Base-by-base conservation (phyloP, 1,139 yeast genomes). In the Nadsonia starkeyi-henricii region DNA sequence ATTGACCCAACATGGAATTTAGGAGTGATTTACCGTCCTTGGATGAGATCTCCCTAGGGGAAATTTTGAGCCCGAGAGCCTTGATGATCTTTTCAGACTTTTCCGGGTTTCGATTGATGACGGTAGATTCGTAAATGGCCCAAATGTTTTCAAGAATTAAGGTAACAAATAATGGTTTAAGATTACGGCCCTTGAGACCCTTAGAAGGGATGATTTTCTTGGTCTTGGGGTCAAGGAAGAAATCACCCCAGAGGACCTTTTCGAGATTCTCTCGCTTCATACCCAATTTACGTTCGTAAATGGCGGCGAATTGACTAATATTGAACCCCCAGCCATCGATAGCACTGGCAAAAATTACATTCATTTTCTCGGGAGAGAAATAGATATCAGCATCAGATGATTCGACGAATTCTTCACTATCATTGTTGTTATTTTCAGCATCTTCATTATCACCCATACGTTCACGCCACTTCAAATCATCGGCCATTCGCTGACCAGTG, bases 241-340 rank as follows among this genome's bases (percentile, higher is more conserved):
- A 91, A 60, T 91, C 96, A 30, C 98, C 98, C 98, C 98, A 93
- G 2, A 93, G 69, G n/a, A 91, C 88, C 59, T 85, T 85, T 52
- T 83, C 79, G 45, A 93, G 72, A 50, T 79, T 86, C 36, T 77
- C 76, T 52, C 88, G 79, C 53, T 86, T 84, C 56, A 91, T 83
- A 0, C 96, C 96, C 39, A 91, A 69, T 59, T 86, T 88, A 41
- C 79, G 77, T 66, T 83, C 93, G 61, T 86, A 86, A 42, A 93
- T 79, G 51, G 84, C 80, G 4, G 96, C 85, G 66, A 91, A 84
- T 52, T 93, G 95, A 51, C 85, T 78, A 41, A 93, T 72, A 47
- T 88, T 84, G 64, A 93, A 93, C 0, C 97, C 98, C 98, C 98
- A 93, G 3, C 97, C 97, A 65, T 91, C 98, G 21, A 84, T 72